These are phyloP conservation scores for Akanthomyces lecanii DNA, from an alignment of 2,329 filamentous ascomycete genomes.

Conservation along the genomic window DNA sequence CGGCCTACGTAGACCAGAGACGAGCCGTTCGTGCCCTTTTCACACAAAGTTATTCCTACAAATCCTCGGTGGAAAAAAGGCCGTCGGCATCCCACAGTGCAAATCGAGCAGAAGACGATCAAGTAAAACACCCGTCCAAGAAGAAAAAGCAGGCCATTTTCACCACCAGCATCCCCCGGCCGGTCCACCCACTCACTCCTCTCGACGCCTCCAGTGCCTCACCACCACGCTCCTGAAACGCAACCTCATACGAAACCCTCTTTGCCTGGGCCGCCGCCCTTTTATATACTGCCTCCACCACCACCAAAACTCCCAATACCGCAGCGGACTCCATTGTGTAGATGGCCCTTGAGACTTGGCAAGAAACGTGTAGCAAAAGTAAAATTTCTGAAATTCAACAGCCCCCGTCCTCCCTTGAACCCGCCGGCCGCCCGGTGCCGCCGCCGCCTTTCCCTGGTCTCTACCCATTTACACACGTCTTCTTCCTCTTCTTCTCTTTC, in stretches of 20 bases:
- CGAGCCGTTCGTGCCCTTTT: no score
- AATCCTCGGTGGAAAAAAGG: no score
- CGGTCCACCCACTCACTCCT: not conserved
- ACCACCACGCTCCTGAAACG: constrained; percentile 12
- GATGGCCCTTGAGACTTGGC: constrained; percentile 9
- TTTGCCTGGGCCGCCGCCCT: no score
- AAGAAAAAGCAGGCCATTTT: not conserved
- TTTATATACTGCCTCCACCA: not conserved
- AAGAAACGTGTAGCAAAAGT: not conserved
- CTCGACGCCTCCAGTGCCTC: not conserved
- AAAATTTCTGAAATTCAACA: not conserved
- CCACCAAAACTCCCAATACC: not conserved
- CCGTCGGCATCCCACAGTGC: no score
- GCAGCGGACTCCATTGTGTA: not conserved
- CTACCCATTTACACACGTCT: constrained; percentile 16
- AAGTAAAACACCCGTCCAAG: no score
- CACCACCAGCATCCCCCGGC: not conserved
- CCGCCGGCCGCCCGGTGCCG: not conserved
- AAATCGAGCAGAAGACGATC: no score
- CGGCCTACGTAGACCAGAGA: no score
- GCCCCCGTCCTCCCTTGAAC: not conserved
- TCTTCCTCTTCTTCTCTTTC: not conserved
- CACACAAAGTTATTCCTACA: no score
- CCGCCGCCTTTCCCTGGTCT: not conserved
- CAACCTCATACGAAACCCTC: constrained; percentile 3